Conservation (phyloP, 352 stramenopile species). For the Pythium rishiriense region DNA sequence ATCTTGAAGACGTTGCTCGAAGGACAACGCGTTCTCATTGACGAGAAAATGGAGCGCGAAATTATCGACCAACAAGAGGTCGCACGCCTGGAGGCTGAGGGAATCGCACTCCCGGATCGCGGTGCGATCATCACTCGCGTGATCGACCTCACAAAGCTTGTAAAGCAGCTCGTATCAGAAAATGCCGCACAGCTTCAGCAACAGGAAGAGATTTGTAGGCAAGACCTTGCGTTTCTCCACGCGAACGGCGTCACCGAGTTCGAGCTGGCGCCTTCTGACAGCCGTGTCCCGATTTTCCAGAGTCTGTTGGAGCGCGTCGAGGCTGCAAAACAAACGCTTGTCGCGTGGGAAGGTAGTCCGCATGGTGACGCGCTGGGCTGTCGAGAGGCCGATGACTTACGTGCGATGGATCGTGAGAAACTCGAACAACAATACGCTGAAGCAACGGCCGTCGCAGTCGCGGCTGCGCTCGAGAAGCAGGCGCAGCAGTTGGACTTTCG, state of each 20-base stretch:
- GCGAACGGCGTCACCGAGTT: neutral
- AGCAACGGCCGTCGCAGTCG: slow-evolving; percentile 2
- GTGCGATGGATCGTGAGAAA: slow-evolving; percentile 1
- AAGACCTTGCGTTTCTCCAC: slow-evolving; percentile 9
- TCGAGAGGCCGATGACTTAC: slow-evolving; percentile 7
- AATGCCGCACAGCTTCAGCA: neutral
- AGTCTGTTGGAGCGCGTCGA: slow-evolving; percentile 7
- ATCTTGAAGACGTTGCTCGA: slow-evolving; percentile 50
- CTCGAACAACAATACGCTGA: slow-evolving; percentile 8
- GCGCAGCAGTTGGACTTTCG: slow-evolving; percentile 48
- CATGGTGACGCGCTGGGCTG: slow-evolving; percentile 17
- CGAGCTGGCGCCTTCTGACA: neutral
- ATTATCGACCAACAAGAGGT: slow-evolving; percentile 35
- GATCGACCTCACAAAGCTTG: slow-evolving; percentile 19
- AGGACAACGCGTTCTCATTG: slow-evolving; percentile 46
- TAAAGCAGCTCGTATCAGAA: neutral
- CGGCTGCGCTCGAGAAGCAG: slow-evolving; percentile 41
- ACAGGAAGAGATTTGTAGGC: neutral
- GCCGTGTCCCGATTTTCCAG: slow-evolving; percentile 16
- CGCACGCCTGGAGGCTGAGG: slow-evolving; percentile 34
- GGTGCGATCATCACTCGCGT: slow-evolving; percentile 31
- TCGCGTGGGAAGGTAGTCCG: slow-evolving; percentile 17
- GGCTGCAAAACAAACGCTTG: slow-evolving; percentile 1
- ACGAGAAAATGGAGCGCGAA: slow-evolving; percentile 63
- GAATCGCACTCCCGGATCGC: slow-evolving; percentile 20